These are phyloP conservation scores for Didymellaceae sp. DNA, from an alignment of 2,329 filamentous ascomycete species.

Conservation along the genomic window DNA sequence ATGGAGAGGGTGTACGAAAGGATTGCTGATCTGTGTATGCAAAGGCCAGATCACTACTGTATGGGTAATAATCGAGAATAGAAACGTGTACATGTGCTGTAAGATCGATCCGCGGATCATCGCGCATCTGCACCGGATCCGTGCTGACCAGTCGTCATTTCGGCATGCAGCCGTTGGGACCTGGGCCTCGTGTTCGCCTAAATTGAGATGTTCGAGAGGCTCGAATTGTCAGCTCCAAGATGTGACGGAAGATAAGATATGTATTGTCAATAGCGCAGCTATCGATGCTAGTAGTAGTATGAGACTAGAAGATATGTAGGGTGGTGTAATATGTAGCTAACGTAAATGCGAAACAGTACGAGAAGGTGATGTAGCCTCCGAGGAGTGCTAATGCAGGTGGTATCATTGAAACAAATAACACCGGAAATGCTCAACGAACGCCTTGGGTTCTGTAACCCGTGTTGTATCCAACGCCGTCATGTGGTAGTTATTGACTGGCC, in stretches of 20 bases:
- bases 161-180: neutral
- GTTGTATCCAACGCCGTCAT: constrained; percentile 12
- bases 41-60: neutral
- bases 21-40: neutral
- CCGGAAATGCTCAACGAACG: constrained; percentile 37
- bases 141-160: constrained; percentile 3
- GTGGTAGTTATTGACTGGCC: neutral
- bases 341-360: constrained; percentile 7
- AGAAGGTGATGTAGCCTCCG: constrained; percentile 9
- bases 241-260: constrained; percentile 1
- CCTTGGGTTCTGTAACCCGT: constrained; percentile 21
- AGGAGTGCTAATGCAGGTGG: constrained; percentile 24
- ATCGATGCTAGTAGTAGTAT: constrained; percentile 13
- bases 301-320: constrained; percentile 15
- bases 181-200: constrained; percentile 1
- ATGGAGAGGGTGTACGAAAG: neutral
- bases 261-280: constrained; percentile 20
- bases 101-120: constrained; percentile 1
- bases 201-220: neutral
- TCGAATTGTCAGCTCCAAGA: neutral
- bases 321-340: constrained; percentile 1
- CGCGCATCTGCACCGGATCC: constrained; percentile 1
- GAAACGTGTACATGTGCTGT: neutral
- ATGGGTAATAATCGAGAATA: neutral
- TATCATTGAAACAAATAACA: constrained; percentile 39